Base-by-base conservation (phyloP, 2,329 filamentous ascomycete genomes). In the Penicillium griseofulvum region DNA sequence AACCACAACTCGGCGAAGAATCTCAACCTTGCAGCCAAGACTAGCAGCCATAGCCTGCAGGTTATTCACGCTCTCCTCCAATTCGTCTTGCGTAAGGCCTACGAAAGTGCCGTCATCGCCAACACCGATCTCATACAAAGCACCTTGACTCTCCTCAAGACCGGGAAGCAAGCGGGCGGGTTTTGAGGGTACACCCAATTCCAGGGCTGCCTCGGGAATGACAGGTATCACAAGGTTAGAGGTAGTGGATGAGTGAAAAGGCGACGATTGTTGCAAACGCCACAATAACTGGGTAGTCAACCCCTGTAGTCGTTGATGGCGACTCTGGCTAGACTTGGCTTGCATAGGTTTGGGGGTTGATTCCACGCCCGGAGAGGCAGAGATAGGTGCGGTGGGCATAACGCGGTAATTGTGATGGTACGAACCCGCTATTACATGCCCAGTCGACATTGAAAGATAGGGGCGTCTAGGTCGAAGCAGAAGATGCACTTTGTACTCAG, bases 401-500 rank as follows among this genome's bases (percentile, higher is more conserved):
- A 54, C 58, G 36, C 67, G 70, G 62, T 74, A 75, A 58, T 34
- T 22, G 14, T 45, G 43, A n/a, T 82, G 81, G 56, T 79, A 76
- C 3, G 82, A 81, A 3, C 81, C 81, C 10, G 77, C 78, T 16
- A 81, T 74, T 52, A 80, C 72, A 37, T 74, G 74, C 11, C 79
- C 79, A 1, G 91, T 95, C 62, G 85, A 92, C 70, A 87, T 87
- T 31, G 81, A 83, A 34, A 80, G 81, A 71, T 92, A 96, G 7
- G 83, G 84, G 58, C 91, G 83, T 55, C 93, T 83, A 16, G 89
- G 87, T 34, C 91, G 86, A 49, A 97, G 78, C 7, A 97, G 81
- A 6, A 99, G 79, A 74, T 97, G 94, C 41, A 99, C 77, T 73
- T 99, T 99, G 76, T 99, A 99, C 75, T 99, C 94, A 0, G 90